phyloP scores from a whole-genome alignment of 148 eudicot species.

The Rhododendron griersonianum region DNA sequence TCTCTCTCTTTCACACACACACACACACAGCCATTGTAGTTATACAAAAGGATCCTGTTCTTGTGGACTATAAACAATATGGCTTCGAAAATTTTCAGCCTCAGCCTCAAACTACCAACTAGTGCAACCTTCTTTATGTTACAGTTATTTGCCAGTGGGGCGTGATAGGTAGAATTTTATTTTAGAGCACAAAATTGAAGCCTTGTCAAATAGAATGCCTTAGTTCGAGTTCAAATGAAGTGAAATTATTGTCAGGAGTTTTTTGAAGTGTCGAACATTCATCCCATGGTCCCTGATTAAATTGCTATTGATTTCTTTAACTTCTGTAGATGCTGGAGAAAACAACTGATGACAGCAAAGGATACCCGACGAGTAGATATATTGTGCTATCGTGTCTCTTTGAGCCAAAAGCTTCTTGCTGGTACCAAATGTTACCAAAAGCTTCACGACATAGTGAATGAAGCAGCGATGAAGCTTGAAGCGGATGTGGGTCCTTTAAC shows the following conservation, averaged over 20 bases:
- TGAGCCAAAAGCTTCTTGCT: conserved; percentile 60
- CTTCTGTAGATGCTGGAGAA: conserved; percentile 66
- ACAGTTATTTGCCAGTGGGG: neutral
- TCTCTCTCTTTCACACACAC: neutral
- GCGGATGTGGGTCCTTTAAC: conserved; percentile 76
- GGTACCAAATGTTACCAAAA: conserved; percentile 54
- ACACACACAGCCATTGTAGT: neutral
- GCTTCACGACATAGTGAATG: conserved; percentile 45
- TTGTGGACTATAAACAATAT: neutral
- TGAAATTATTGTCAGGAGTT: neutral
- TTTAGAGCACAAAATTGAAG: neutral
- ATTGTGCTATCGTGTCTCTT: conserved; percentile 68
- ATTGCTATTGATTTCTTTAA: neutral
- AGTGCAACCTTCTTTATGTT: neutral
- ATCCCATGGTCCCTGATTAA: neutral
- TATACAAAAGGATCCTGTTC: neutral
- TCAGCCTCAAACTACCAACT: neutral
- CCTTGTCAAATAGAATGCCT: neutral
- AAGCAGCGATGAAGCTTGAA: conserved; percentile 67
- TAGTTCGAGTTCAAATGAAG: neutral
- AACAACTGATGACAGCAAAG: conserved; percentile 64
- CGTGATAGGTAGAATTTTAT: neutral
- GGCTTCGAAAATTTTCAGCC: neutral
- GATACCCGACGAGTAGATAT: conserved; percentile 86
- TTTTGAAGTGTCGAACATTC: neutral